These are phyloP conservation scores for Cardiospermum halicacabum DNA, from an alignment of 345 rosid species.

Conservation along the genomic window DNA sequence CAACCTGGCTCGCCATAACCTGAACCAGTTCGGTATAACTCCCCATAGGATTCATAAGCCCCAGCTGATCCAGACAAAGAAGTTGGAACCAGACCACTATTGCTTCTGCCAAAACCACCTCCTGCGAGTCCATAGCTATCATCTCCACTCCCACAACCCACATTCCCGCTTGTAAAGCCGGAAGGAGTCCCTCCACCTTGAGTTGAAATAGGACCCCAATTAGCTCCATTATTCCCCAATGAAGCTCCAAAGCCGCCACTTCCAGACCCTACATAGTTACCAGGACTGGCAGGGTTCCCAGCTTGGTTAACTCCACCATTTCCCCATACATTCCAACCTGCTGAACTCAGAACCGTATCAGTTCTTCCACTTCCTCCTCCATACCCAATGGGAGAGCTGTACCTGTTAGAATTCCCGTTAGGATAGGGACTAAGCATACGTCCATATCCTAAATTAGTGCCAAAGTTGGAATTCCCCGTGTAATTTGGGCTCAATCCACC, in stretches of 20 bases:
- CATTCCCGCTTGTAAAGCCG: slow-evolving; percentile 28
- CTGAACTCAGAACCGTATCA: slow-evolving; percentile 52
- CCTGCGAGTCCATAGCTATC: slow-evolving; percentile 39
- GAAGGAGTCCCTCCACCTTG: slow-evolving; percentile 39
- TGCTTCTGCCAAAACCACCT: slow-evolving; percentile 58
- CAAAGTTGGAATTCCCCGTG: slow-evolving; percentile 53
- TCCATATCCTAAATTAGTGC: slow-evolving; percentile 59
- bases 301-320: slow-evolving; percentile 45
- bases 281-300: slow-evolving; percentile 38
- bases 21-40: slow-evolving; percentile 51
- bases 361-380: slow-evolving; percentile 44
- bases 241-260: slow-evolving; percentile 57
- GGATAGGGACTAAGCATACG: slow-evolving; percentile 52
- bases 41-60: slow-evolving; percentile 56
- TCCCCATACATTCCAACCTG: slow-evolving; percentile 76
- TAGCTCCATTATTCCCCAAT: slow-evolving; percentile 58
- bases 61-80: slow-evolving; percentile 56
- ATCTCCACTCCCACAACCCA: slow-evolving; percentile 37
- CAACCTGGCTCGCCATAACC: slow-evolving; percentile 75
- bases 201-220: slow-evolving; percentile 58
- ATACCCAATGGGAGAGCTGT: slow-evolving; percentile 65
- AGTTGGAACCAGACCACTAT: slow-evolving; percentile 40
- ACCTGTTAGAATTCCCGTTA: slow-evolving; percentile 59
- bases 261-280: slow-evolving; percentile 44
- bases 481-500: slow-evolving; percentile 56